Percentiles rank a stretch among this genome's conserved stretches.
Evolutionary conservation across 169 alveolate species (phyloP).

Genomic region (Condylostoma magnum): DNA sequence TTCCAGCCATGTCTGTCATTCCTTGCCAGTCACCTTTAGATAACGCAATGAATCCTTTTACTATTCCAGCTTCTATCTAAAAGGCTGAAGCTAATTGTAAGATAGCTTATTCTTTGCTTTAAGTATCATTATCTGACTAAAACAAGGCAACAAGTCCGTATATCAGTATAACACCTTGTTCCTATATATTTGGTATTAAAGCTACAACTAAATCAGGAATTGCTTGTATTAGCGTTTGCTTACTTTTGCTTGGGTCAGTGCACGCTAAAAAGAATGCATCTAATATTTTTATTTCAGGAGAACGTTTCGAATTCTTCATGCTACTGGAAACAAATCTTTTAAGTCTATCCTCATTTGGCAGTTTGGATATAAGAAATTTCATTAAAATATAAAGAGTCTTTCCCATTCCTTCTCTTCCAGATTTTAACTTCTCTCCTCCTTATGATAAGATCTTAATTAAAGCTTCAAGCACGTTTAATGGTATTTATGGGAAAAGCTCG

Average conservation of each 20-base stretch:
- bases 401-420: slow-evolving; percentile 21
- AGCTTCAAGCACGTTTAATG: not conserved
- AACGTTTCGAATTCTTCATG: not conserved
- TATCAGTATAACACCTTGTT: not conserved
- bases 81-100: not conserved
- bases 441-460: not conserved
- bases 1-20: not conserved
- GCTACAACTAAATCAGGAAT: slow-evolving; percentile 6
- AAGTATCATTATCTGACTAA: not conserved
- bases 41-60: slow-evolving; percentile 6
- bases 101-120: not conserved
- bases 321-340: not conserved
- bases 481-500: not conserved
- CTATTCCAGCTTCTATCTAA: not conserved
- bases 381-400: not conserved
- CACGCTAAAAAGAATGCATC: slow-evolving; percentile 11
- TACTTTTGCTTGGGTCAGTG: slow-evolving; percentile 7
- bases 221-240: not conserved
- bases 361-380: not conserved
- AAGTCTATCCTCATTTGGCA: not conserved
- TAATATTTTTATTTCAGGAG: not conserved
- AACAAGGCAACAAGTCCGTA: not conserved
- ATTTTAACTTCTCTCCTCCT: not conserved
- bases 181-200: not conserved
- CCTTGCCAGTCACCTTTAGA: slow-evolving; percentile 6